phyloP scores from a whole-genome alignment of 2,329 filamentous ascomycete genomes.

The Pseudogymnoascus sp. region DNA sequence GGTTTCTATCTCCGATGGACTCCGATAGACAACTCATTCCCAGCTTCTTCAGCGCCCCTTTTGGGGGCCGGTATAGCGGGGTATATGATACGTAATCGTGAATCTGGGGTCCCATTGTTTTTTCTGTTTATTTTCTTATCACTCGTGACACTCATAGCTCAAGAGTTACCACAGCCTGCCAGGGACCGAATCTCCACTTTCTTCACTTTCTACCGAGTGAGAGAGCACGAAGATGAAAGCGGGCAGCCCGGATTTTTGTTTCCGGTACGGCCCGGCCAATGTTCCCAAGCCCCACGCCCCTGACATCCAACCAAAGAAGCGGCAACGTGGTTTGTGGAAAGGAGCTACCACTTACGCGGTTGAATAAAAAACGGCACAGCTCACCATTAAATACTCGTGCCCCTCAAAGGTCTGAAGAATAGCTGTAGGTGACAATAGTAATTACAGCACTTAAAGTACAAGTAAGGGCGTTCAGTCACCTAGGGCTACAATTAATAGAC shows the following conservation, averaged over 20 bases:
- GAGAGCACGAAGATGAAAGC: not conserved
- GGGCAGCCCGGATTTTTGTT: not conserved
- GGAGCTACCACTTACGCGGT: no score
- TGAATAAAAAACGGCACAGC: no score
- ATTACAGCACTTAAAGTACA: no score
- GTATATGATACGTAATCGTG: not conserved
- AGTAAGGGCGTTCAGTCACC: no score
- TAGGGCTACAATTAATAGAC: no score
- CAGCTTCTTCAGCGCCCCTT: not conserved
- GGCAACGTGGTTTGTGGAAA: not conserved
- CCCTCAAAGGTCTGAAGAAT: no score
- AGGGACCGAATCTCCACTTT: not conserved
- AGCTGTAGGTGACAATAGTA: no score
- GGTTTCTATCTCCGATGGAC: not conserved
- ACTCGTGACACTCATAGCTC: not conserved
- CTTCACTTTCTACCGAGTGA: not conserved
- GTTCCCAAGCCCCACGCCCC: not conserved
- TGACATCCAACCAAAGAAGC: conserved; percentile 2
- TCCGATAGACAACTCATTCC: not conserved
- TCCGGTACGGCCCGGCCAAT: not conserved
- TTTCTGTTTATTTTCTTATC: not conserved
- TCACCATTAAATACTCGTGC: no score
- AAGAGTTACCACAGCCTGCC: not conserved
- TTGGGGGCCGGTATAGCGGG: not conserved
- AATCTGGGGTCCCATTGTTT: not conserved